Conservation (phyloP, 2,329 filamentous ascomycete genomes). For the Aulographum hederae region DNA sequence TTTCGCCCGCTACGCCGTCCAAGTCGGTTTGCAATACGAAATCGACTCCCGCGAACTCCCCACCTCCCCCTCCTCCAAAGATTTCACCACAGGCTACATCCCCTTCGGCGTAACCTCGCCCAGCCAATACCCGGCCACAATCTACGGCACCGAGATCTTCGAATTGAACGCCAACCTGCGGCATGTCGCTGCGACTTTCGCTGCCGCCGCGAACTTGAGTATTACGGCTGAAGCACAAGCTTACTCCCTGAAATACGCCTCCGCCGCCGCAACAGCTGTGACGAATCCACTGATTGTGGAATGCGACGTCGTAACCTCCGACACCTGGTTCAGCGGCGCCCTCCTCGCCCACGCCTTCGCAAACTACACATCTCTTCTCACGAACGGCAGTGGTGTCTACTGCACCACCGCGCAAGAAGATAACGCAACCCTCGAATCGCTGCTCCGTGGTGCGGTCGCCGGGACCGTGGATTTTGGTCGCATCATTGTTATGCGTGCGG, state of each 20-base stretch:
- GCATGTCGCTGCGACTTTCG: slow-evolving; percentile 14
- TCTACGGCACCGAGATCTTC: slow-evolving; percentile 25
- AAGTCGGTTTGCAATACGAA: slow-evolving; percentile 61
- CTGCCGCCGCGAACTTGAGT: slow-evolving; percentile 16
- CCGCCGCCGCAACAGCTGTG: slow-evolving; percentile 8
- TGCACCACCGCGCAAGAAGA: slow-evolving; percentile 19
- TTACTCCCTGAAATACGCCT: slow-evolving; percentile 19
- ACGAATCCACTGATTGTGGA: slow-evolving; percentile 11
- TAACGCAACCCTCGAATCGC: slow-evolving; percentile 15
- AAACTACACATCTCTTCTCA: slow-evolving; percentile 13
- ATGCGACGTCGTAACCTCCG: slow-evolving; percentile 14
- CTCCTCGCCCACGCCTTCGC: slow-evolving; percentile 12
- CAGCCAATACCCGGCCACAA: slow-evolving; percentile 18
- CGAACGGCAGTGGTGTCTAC: slow-evolving; percentile 17
- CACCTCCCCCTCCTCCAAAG: too few species aligned
- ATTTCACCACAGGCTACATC: slow-evolving; percentile 51
- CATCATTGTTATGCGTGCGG: slow-evolving; percentile 21
- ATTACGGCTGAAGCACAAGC: slow-evolving; percentile 17
- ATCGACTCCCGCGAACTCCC: slow-evolving; percentile 54
- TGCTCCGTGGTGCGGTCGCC: slow-evolving; percentile 12
- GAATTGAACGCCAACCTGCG: slow-evolving; percentile 21
- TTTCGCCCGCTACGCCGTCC: slow-evolving; percentile 50
- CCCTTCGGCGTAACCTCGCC: slow-evolving; percentile 40
- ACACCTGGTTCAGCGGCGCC: slow-evolving; percentile 14
- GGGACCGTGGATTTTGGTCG: slow-evolving; percentile 15